Percentiles rank a stretch among this genome's conserved stretches.
phyloP scores from a whole-genome alignment of 208 protist genomes.

The Sergeia podlipaevii region DNA sequence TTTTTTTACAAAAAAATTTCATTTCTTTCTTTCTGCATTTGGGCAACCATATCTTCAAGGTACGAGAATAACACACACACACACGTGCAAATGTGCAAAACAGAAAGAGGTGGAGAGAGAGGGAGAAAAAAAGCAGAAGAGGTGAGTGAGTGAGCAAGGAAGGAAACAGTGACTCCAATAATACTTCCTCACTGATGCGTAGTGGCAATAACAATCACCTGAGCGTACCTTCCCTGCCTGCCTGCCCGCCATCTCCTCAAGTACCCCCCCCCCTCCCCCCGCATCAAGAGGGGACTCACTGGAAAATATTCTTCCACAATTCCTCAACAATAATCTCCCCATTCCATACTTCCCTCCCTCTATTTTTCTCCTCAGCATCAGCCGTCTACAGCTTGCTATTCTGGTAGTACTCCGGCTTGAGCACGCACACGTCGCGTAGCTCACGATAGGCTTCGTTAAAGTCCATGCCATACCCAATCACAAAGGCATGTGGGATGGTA shows the following conservation, averaged over 20 bases:
- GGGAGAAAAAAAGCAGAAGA: neutral
- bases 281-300: too few relatives aligned
- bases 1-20: neutral
- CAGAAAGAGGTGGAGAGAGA: neutral
- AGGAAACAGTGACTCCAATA: too few relatives aligned
- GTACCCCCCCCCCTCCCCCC: too few relatives aligned
- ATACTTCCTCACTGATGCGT: too few relatives aligned
- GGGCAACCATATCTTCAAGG: neutral
- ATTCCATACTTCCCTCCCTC: too few relatives aligned
- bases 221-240: too few relatives aligned
- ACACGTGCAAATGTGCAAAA: neutral
- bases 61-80: neutral
- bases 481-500: slow-evolving; percentile 62
- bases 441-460: slow-evolving; percentile 79
- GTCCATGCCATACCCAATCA: slow-evolving; percentile 92
- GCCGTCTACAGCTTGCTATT: slow-evolving; percentile 14
- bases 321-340: too few relatives aligned
- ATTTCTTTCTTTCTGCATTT: neutral
- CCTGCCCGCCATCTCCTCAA: too few relatives aligned
- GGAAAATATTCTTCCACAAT: too few relatives aligned
- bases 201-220: too few relatives aligned
- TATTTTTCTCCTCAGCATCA: too few relatives aligned
- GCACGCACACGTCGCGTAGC: slow-evolving; percentile 71
- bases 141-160: too few relatives aligned
- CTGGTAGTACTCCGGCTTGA: slow-evolving; percentile 62